Evolutionary conservation across 78 protist genomes (phyloP).

Genomic region (Dictyostelium intermedium): DNA sequence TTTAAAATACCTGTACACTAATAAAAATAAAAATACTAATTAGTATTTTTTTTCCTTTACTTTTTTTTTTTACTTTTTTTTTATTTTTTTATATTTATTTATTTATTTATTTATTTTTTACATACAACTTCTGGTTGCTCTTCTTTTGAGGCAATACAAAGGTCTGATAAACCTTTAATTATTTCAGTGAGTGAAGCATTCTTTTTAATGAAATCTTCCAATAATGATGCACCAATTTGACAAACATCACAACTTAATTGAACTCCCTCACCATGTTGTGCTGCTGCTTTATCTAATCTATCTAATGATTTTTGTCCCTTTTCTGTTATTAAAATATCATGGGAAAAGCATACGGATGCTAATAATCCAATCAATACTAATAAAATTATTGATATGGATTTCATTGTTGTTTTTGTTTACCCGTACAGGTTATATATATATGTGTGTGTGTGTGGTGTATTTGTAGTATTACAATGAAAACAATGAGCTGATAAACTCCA

Average conservation of each 20-base stretch:
- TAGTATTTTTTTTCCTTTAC: neutral
- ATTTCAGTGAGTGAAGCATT: slow-evolving; percentile 39
- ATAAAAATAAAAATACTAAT: too few relatives aligned
- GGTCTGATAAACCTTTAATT: slow-evolving; percentile 13
- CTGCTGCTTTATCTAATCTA: neutral
- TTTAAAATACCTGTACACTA: slow-evolving; percentile 59
- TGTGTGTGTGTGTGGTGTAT: neutral
- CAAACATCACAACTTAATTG: slow-evolving; percentile 43
- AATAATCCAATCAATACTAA: neutral
- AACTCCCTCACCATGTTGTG: neutral
- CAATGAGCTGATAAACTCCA: neutral
- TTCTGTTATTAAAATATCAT: neutral
- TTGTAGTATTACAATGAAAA: neutral
- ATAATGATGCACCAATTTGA: slow-evolving; percentile 44
- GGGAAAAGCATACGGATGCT: neutral
- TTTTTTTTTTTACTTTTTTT: neutral
- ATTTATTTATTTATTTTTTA: too few relatives aligned
- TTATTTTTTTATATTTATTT: too few relatives aligned
- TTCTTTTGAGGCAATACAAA: slow-evolving; percentile 8
- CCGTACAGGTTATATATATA: too few relatives aligned
- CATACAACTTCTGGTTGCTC: slow-evolving; percentile 71
- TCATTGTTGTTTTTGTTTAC: neutral
- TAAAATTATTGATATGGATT: neutral
- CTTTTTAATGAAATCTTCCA: slow-evolving; percentile 18
- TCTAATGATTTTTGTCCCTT: neutral